Evolutionary conservation across 2,329 filamentous ascomycete species (phyloP).

Genomic region (Teratosphaeria viscida): DNA sequence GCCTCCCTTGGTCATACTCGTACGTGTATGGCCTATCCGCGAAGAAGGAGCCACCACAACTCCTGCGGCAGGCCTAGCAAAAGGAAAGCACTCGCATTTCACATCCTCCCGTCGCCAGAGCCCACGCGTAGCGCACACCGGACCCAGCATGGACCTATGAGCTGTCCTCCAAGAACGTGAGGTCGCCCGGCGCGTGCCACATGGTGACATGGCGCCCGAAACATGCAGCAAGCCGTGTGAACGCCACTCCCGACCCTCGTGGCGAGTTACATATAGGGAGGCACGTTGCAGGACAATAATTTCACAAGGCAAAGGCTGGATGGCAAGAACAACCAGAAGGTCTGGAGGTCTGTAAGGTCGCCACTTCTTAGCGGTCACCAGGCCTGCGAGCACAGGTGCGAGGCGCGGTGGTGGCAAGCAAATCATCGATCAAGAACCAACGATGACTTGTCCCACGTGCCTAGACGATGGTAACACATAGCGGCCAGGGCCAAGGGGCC

Average conservation of each 20-base stretch:
- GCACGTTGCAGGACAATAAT: neutral
- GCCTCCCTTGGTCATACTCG: neutral
- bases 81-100: neutral
- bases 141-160: neutral
- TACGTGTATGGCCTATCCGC: neutral
- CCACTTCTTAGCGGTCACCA: too few species aligned
- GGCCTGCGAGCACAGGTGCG: neutral
- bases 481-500: neutral
- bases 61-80: neutral
- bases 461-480: neutral
- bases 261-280: neutral
- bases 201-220: neutral
- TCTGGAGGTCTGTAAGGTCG: too few species aligned
- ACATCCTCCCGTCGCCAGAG: neutral
- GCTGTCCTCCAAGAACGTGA: neutral
- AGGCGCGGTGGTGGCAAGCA: neutral
- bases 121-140: neutral
- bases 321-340: too few species aligned
- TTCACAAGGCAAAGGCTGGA: neutral
- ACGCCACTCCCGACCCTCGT: neutral
- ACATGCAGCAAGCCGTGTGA: slow-evolving; percentile 3
- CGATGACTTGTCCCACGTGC: neutral
- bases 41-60: neutral
- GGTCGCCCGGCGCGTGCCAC: neutral
- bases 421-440: neutral